Evolutionary conservation across 768 basidiomycete species (phyloP).

Genomic region (Mycena polygramma): DNA sequence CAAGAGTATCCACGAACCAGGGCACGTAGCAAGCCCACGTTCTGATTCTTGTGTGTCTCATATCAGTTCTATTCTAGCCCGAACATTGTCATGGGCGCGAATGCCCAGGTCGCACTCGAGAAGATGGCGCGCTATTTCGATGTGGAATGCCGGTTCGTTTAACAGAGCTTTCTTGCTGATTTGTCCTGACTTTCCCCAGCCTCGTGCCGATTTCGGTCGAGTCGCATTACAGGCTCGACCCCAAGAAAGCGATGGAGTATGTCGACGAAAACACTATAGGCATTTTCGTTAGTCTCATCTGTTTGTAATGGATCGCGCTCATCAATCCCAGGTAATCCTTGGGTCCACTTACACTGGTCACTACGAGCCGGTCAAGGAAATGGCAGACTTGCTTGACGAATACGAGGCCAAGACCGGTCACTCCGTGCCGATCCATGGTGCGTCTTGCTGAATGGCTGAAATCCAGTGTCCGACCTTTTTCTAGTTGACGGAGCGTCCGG

Average conservation of each 20-base stretch:
- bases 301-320: conserved; percentile 45
- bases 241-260: conserved; percentile 72
- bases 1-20: conserved; percentile 83
- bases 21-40: conserved; percentile 52
- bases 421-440: conserved; percentile 78
- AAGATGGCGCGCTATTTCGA: conserved; percentile 82
- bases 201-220: conserved; percentile 65
- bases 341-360: conserved; percentile 74
- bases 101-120: conserved; percentile 80
- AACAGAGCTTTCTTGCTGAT: too few species aligned
- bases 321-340: conserved; percentile 58
- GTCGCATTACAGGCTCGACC: conserved; percentile 67
- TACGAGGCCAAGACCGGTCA: conserved; percentile 72
- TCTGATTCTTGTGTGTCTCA: conserved; percentile 1
- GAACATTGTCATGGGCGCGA: conserved; percentile 77
- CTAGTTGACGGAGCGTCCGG: conserved; percentile 75
- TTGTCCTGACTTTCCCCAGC: conserved; percentile 28
- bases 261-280: conserved; percentile 85
- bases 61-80: conserved; percentile 53
- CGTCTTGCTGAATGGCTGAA: conserved; percentile 55
- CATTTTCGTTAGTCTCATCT: conserved; percentile 66
- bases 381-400: conserved; percentile 79
- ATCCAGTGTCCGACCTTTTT: conserved; percentile 56
- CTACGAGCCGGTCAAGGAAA: conserved; percentile 87
- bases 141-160: conserved; percentile 61